A percentile compares a stretch with the other conserved stretches of the same genome.
phyloP scores from a whole-genome alignment of 495 filamentous ascomycete genomes.

The Hyaloscypha finlandica region DNA sequence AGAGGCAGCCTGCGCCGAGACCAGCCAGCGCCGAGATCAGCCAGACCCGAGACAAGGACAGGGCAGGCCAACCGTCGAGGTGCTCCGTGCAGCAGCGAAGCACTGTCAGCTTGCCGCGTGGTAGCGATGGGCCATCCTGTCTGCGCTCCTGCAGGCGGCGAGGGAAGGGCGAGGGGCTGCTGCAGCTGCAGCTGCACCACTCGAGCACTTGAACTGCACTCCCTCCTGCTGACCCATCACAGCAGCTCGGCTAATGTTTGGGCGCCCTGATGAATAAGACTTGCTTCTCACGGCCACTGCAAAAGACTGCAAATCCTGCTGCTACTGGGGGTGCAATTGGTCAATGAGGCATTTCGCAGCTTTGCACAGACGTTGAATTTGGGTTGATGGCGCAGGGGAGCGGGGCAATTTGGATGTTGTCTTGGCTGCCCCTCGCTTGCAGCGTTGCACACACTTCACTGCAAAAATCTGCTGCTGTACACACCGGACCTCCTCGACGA shows the following conservation, averaged over 20 bases:
- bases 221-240: background rate
- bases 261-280: background rate
- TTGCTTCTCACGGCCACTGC: constrained; percentile 1
- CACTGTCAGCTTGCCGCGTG: background rate
- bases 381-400: constrained; percentile 8
- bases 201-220: constrained; percentile 6
- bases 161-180: background rate
- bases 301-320: background rate
- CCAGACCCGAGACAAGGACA: background rate
- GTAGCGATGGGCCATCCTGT: background rate
- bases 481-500: background rate
- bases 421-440: constrained; percentile 1
- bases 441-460: constrained; percentile 1
- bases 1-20: constrained; percentile 8
- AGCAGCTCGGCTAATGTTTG: background rate
- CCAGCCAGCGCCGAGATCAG: background rate
- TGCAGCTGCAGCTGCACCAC: constrained; percentile 4
- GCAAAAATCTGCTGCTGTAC: background rate
- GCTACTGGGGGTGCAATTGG: background rate
- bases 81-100: background rate
- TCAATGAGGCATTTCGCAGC: background rate
- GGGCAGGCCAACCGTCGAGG: background rate
- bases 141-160: constrained; percentile 9
- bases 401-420: background rate
- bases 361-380: constrained; percentile 28